phyloP scores from a whole-genome alignment of 331 rosid genomes.

The Spiraea crenata region DNA sequence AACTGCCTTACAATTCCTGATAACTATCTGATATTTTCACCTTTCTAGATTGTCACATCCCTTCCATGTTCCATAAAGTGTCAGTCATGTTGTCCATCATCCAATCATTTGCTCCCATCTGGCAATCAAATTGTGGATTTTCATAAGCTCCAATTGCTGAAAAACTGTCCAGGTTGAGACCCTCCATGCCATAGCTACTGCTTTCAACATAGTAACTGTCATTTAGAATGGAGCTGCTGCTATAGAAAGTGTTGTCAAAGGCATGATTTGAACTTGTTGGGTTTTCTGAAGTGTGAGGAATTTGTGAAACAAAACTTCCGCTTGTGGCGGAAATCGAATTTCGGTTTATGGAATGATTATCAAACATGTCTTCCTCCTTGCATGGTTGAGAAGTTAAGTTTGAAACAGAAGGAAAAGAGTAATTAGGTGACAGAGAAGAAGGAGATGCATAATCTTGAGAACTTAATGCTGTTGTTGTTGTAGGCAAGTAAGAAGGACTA shows the following conservation, averaged over 20 bases:
- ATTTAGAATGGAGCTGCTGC: slow-evolving; percentile 25
- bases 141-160: slow-evolving; percentile 37
- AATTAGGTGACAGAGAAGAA: slow-evolving; percentile 30
- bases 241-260: slow-evolving; percentile 23
- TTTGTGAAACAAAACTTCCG: slow-evolving; percentile 33
- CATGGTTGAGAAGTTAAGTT: slow-evolving; percentile 30
- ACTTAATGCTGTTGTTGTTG: slow-evolving; percentile 28
- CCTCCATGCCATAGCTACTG: slow-evolving; percentile 42
- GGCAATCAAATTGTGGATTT: slow-evolving; percentile 50
- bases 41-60: slow-evolving; percentile 36
- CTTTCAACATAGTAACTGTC: slow-evolving; percentile 21
- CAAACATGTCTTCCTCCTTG: slow-evolving; percentile 25
- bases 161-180: slow-evolving; percentile 36
- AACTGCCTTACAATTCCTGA: slow-evolving; percentile 27
- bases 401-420: slow-evolving; percentile 28
- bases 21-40: slow-evolving; percentile 14
- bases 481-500: slow-evolving; percentile 30
- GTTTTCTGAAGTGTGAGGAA: slow-evolving; percentile 34
- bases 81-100: slow-evolving; percentile 38
- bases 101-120: slow-evolving; percentile 55
- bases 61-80: slow-evolving; percentile 66
- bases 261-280: slow-evolving; percentile 26
- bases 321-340: slow-evolving; percentile 20
- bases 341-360: neutral
- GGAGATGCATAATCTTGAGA: slow-evolving; percentile 32